Base-by-base conservation (phyloP, 2,329 filamentous ascomycete species). In the Penicillium paneum region DNA sequence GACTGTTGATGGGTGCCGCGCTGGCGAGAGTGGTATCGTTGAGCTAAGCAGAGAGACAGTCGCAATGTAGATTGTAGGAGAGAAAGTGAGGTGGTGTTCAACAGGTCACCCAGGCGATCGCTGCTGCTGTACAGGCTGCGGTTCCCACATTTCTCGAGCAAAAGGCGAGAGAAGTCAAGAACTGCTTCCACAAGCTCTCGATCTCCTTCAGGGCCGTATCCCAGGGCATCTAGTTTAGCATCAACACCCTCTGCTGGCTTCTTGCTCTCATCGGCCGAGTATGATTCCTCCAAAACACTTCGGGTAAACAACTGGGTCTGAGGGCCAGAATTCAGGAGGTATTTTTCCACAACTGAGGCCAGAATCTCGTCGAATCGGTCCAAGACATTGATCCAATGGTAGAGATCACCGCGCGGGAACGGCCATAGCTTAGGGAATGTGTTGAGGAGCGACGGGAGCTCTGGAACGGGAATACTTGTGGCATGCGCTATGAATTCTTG, bases 41-140 rank as follows among this genome's bases (percentile, higher is more conserved):
- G 90, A 12, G 94, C 93, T 57, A 99, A 80, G 70, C 93, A 89
- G 38, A 93, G 86, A 29, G 87, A 87, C 56, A 99, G 84, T 59
- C 89, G 86, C 39, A 99, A 82, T 8, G 91, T 88, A 29, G 83
- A 83, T 67, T 89, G 85, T 50, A 99, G 80, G 45, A 99, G 81
- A 28, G 86, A 83, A 54, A 93, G 80, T 24, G 89, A 92, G 3
- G 90, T 93, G 41, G 89, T 93, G 73, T 97, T 90, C 55, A 99
- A 83, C 38, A 99, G 81, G 69, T 92, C 87, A 70, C 93, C 94
- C 57, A 99, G 78, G 65, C 95, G 90, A 62, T 87, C 82, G 71
- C 93, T 97, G 78, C 94, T 99, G 57, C 88, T 90, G 72, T 97
- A 99, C 65, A 99, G 86, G 76, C 92, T 97, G 64, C 95, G 83